Base-by-base conservation (phyloP, 2,329 filamentous ascomycete genomes). In the Ascosphaera aggregata region DNA sequence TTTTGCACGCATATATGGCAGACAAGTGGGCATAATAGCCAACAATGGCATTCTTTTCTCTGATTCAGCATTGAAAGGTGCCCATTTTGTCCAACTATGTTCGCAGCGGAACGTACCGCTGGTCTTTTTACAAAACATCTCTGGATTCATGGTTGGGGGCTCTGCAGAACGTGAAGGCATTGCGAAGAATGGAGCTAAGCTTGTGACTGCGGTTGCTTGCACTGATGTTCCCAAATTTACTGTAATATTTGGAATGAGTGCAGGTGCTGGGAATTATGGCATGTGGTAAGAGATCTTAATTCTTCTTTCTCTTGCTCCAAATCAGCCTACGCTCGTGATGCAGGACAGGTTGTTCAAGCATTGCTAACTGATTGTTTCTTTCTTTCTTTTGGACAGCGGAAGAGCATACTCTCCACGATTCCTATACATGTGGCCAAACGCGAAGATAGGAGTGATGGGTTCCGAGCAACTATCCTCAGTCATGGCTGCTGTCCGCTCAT, bases 1-100 rank as follows among this genome's bases (percentile, higher is more conserved):
- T 32, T 94, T 95, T 54, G 86, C 81, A 1, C 68, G 66, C 48
- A 92, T 95, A 52, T 80, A 93, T 57, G 84, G 85, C 34, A 79
- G 92, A 46, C 79, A 73, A 40, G 82, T 95, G 15, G 86, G 86
- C 44, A 91, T 98, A 49, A 67, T 98, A 15, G 86, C 86, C 45
- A 95, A 95, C 63, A 89, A 94, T 49, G 89, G 89, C 40, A 93
- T 95, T 49, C 67, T 98, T 4, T 91, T 95, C 63, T 82, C 80
- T 40, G 73, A 84, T 39, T 84, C 80, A 8, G 76, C 82, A 7
- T 67, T 93, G 44, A 98, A 98, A 60, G 89, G 85, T 27, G 84
- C 89, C 0, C 89, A 98, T 60, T 98, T 98, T 57, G 82, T 95
- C 50, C 81, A 98, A 59, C 71, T 98, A 3, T 95, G 86, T 62